Percentiles rank a stretch among this genome's conserved stretches.
Evolutionary conservation across 2,329 filamentous ascomycete species (phyloP).

Genomic region (Hirsutella minnesotensis): DNA sequence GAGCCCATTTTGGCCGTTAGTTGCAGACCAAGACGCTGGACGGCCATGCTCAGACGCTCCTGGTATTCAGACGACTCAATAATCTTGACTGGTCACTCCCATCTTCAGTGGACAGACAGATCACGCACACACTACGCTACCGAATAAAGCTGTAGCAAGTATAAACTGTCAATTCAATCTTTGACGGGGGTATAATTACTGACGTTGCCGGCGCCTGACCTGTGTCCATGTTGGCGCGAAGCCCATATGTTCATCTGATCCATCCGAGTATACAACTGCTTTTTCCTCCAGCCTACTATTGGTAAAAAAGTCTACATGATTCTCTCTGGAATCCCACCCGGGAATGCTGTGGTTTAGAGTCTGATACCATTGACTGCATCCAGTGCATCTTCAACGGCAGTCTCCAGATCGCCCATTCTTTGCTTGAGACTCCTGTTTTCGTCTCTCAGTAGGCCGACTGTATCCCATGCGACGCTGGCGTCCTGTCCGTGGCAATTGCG

Average conservation of each 20-base stretch:
- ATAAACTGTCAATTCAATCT: constrained; percentile 1
- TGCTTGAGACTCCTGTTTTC: constrained; percentile 52
- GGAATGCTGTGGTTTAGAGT: constrained; percentile 15
- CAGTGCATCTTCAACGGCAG: constrained; percentile 47
- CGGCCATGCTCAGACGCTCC: too few relatives aligned
- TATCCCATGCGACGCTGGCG: constrained; percentile 51
- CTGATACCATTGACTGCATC: constrained; percentile 46
- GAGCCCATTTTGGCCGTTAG: too few relatives aligned
- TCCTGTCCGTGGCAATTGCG: constrained; percentile 47
- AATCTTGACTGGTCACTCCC: too few relatives aligned
- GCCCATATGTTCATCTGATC: neutral
- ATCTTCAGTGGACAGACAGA: too few relatives aligned
- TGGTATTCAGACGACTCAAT: too few relatives aligned
- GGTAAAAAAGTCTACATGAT: neutral
- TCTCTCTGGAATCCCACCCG: neutral
- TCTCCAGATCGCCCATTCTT: constrained; percentile 46
- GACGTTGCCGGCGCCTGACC: neutral
- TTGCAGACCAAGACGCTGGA: too few relatives aligned
- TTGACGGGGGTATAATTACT: constrained; percentile 1
- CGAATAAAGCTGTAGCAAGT: too few relatives aligned
- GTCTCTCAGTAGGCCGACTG: constrained; percentile 46
- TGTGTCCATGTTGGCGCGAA: neutral
- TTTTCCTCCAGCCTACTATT: neutral
- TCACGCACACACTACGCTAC: too few relatives aligned
- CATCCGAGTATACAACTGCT: neutral